Evolutionary conservation across 1,284 basidiomycete species (phyloP), one percentile per base, ranked within the genome.

Genomic region (Rhodotorula sp.): DNA sequence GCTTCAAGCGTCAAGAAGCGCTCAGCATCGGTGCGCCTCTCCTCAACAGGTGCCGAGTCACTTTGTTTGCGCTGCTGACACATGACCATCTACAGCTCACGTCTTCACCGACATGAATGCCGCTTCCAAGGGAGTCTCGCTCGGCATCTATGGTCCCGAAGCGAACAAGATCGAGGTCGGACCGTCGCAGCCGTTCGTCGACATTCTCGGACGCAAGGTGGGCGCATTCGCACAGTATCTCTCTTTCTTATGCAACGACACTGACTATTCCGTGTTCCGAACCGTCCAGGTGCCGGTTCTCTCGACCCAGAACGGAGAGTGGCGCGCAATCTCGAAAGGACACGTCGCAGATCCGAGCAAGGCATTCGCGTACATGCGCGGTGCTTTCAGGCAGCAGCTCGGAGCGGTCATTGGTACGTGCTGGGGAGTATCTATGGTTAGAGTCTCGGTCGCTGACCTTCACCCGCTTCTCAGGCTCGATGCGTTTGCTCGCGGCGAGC

Each of bases 81-180:
- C 50, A 31, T 31, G 1, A 0, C 1, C 19, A 1, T n/a, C 38
- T 26, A 12, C 66, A 92, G 92, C 92, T 3, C 90, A 91, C 61
- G 92, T 90, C 49, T 97, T 95, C 80, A 95, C 94, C 21, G 92
- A 95, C 78, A 88, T 94, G 84, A 95, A 93, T 74, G 91, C 92
- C 2, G 83, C 91, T 64, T 85, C 89, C 43, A 94, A 93, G 79
- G 93, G 92, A 5, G 85, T 92, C 31, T 88, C 88, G 45, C 83
- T 95, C 26, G 92, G 93, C 6, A 86, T 93, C 56, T 86, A 87
- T 78, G 82, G 87, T 45, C 81, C 86, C 76, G 82, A 82, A 31
- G 87, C 85, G 71, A 84, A 84, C 68, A 86, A 85, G 38, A 82
- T 85, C 65, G 86, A 88, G 64, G 86, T 87, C 5, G 85, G 84